Conservation (phyloP, 176 grass and related monocot genomes). For the barley (Hordeum vulgare) region MorexV3_pseudomolecules_assembly NC_058523.1:478833327-478833826, state of each 20-base stretch:
- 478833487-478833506: conserved; percentile 32
- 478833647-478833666: conserved; percentile 10
- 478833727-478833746: conserved; percentile 22
- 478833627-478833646: conserved; percentile 21
- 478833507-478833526: background rate
- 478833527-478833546: conserved; percentile 8
- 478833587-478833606: conserved; percentile 9
- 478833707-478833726: conserved; percentile 25
- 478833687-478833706: conserved; percentile 32
- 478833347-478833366: background rate
- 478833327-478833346: background rate
- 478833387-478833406: background rate
- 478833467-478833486: conserved; percentile 3
- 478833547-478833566: conserved; percentile 8
- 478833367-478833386: background rate
- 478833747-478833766: conserved; percentile 13
- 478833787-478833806: conserved; percentile 29
- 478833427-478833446: conserved; percentile 22
- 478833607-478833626: background rate
- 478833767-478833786: conserved; percentile 11
- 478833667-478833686: background rate
- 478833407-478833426: conserved; percentile 40
- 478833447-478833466: conserved; percentile 42
- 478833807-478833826: conserved; percentile 6
- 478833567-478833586: conserved; percentile 9